Evolutionary conservation across 2,329 filamentous ascomycete genomes (phyloP).

Genomic region (Corinectria fuckeliana): DNA sequence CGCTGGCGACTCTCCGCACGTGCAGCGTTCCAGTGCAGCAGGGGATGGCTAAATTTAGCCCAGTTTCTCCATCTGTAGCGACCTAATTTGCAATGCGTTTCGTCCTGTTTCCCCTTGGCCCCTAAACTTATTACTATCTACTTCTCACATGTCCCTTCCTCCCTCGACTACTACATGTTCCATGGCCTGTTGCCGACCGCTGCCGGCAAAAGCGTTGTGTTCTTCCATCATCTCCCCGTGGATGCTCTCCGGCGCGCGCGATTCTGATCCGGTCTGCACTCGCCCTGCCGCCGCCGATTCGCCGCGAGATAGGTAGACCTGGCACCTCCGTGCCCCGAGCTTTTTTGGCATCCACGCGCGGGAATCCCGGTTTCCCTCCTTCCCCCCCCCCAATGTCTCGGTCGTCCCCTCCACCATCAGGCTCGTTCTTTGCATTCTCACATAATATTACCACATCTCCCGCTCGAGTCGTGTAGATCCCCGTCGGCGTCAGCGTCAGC

Average conservation of each 20-base stretch:
- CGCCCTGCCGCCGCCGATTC: neutral
- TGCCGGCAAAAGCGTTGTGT: slow-evolving; percentile 2
- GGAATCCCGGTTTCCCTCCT: neutral
- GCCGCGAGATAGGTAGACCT: slow-evolving; percentile 1
- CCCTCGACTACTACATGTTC: neutral
- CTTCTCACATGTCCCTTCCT: neutral
- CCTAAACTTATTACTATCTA: slow-evolving; percentile 4
- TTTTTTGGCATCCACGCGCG: neutral
- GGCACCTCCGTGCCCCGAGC: slow-evolving; percentile 15
- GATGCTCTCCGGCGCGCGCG: neutral
- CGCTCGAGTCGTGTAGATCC: slow-evolving; percentile 9
- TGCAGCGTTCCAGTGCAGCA: neutral
- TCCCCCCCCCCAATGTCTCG: slow-evolving; percentile 31
- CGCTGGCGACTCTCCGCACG: slow-evolving; percentile 18
- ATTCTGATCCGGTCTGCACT: neutral
- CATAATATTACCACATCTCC: slow-evolving; percentile 20
- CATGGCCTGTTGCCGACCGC: slow-evolving; percentile 2
- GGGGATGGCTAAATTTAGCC: slow-evolving; percentile 39
- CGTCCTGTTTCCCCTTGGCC: slow-evolving; percentile 3
- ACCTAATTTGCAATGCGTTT: slow-evolving; percentile 36
- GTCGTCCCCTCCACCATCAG: slow-evolving; percentile 5
- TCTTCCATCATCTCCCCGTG: neutral
- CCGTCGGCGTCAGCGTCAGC: too few relatives aligned
- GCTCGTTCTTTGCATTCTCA: slow-evolving; percentile 12
- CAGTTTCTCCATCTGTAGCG: slow-evolving; percentile 30